Evolutionary conservation across 2,329 filamentous ascomycete species (phyloP).

Genomic region (Colletotrichum tofieldiae): DNA sequence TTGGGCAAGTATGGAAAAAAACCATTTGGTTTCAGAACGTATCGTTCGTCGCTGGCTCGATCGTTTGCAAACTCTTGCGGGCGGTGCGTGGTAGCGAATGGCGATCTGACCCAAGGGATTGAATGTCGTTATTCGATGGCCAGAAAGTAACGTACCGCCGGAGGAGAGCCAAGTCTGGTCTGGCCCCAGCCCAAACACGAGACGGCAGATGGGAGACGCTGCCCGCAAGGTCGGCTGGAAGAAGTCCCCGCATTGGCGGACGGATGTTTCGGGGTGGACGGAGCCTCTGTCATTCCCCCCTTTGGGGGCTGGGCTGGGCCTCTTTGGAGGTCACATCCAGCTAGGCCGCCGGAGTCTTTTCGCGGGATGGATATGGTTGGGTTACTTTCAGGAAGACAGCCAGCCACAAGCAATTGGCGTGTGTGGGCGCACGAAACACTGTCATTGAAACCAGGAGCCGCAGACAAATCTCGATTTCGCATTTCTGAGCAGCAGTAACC

Average conservation of each 20-base stretch:
- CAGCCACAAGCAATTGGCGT: constrained; percentile 25
- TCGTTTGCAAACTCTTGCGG: not conserved
- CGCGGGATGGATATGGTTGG: constrained; percentile 27
- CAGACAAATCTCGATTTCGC: constrained; percentile 14
- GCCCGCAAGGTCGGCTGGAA: constrained; percentile 7
- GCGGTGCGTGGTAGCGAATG: not conserved
- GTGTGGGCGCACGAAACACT: constrained; percentile 27
- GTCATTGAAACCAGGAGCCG: constrained; percentile 24
- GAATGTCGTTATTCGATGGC: not conserved
- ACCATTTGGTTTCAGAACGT: constrained; percentile 15
- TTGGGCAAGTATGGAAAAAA: constrained; percentile 14
- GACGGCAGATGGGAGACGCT: constrained; percentile 16
- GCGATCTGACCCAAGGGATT: not conserved
- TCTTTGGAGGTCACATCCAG: not conserved
- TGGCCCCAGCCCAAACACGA: not conserved
- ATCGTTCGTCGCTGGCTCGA: constrained; percentile 12
- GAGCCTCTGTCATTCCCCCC: constrained; percentile 11
- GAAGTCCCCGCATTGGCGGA: constrained; percentile 27
- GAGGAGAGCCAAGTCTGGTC: not conserved
- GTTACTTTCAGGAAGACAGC: not conserved
- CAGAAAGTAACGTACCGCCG: not conserved
- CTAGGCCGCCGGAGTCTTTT: constrained; percentile 31
- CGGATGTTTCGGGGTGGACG: constrained; percentile 19
- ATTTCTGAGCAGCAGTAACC: not conserved
- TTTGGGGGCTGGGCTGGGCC: not conserved